A percentile compares a stretch with the other conserved stretches of the same genome.
These are phyloP conservation scores for Coniosporium apollinis DNA, from an alignment of 495 filamentous ascomycete species.

Conservation along the genomic window DNA sequence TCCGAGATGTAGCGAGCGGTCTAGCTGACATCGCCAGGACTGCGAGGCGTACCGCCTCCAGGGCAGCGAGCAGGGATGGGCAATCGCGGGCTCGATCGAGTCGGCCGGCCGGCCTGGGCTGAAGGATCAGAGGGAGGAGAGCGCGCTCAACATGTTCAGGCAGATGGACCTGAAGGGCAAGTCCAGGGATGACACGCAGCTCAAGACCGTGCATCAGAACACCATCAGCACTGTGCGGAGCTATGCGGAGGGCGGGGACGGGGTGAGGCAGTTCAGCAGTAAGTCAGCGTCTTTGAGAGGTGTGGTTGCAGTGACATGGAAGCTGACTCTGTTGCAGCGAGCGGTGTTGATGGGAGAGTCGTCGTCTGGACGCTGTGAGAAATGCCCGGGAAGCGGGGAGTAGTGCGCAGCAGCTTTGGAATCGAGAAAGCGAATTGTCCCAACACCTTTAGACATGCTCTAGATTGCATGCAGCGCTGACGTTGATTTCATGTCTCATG, in stretches of 20 bases:
- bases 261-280: slow-evolving; percentile 75
- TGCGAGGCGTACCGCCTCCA: slow-evolving; percentile 85
- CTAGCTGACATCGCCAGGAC: slow-evolving; percentile 31
- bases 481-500: too few relatives aligned
- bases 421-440: too few relatives aligned
- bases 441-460: too few relatives aligned
- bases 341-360: slow-evolving; percentile 84
- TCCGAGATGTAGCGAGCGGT: background rate
- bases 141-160: slow-evolving; percentile 95
- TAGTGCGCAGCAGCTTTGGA: too few relatives aligned
- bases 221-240: slow-evolving; percentile 70
- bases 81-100: slow-evolving; percentile 70
- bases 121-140: slow-evolving; percentile 51
- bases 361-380: slow-evolving; percentile 63
- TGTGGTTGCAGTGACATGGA: slow-evolving; percentile 2
- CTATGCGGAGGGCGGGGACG: slow-evolving; percentile 48
- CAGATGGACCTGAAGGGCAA: slow-evolving; percentile 98
- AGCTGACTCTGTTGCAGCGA: slow-evolving; percentile 36
- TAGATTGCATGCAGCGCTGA: too few relatives aligned
- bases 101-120: slow-evolving; percentile 33
- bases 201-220: slow-evolving; percentile 95
- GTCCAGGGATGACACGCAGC: slow-evolving; percentile 68
- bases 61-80: slow-evolving; percentile 73
- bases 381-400: too few relatives aligned
- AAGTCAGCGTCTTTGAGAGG: slow-evolving; percentile 26